Evolutionary conservation across 2,329 filamentous ascomycete species (phyloP), one percentile per base, ranked within the genome.

Genomic region (Alternaria arbusti): DNA sequence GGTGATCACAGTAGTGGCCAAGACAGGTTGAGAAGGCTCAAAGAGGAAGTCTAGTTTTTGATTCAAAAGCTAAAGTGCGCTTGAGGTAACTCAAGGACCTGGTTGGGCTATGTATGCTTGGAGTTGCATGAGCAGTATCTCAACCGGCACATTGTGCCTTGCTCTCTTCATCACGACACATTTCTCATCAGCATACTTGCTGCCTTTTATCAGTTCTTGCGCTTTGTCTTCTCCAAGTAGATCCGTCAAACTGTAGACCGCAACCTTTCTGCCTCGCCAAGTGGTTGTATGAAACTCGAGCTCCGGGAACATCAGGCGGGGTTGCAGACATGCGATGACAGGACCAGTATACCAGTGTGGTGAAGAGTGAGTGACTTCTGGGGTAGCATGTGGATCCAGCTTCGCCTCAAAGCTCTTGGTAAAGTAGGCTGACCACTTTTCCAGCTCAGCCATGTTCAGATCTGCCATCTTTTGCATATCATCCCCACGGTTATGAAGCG

Each of bases 171-270:
- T 65, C 2, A 77, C 73, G 4, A 80, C 69, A 32, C 72, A 78
- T 13, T 43, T 61, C 30, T 69, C 70, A 4, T 40, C 59, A 40
- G 71, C 68, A 36, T 74, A 75, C 43, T 64, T 61, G 50, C 73
- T 74, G 1, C 65, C 68, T 20, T 43, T 36, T 4, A 78, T 58
- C 63, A 81, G 51, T 40, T 70, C 64, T 17, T 52, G 44, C 6
- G 73, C 54, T 44, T 61, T 73, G 15, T 78, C 74, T 43, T 72
- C 69, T 2, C 78, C 78, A 9, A 81, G 61, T 56, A 81, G 43
- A 59, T 80, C 79, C 11, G 26, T 47, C 49, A 81, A 59, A 60
- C 77, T 76, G 57, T 80, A 80, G 59, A 81, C 67, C 3, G 78
- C 65, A 5, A 81, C 68, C 52, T 72, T 70, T 9, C 54, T 65